These are phyloP conservation scores for Lentinus brumalis DNA, from an alignment of 768 basidiomycete species.

Conservation along the genomic window DNA sequence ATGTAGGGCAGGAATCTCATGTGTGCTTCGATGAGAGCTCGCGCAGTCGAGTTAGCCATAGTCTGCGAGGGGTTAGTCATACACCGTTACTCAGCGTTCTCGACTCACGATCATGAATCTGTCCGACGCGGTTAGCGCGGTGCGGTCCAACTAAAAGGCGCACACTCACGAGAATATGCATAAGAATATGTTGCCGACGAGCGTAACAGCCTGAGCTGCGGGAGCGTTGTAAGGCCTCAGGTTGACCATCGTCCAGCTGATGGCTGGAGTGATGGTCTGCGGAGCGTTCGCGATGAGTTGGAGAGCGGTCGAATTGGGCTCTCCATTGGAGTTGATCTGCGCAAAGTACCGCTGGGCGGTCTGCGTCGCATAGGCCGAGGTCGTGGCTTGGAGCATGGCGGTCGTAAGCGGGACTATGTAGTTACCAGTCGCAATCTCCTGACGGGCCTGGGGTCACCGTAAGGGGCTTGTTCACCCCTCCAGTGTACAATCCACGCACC, in stretches of 20 bases:
- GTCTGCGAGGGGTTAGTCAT: slow-evolving; percentile 22
- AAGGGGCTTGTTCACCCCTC: not conserved
- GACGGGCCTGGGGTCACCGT: slow-evolving; percentile 29
- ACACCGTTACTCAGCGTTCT: not conserved
- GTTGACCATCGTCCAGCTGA: slow-evolving; percentile 39
- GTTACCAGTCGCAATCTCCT: slow-evolving; percentile 42
- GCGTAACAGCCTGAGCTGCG: slow-evolving; percentile 43
- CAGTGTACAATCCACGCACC: slow-evolving; percentile 19
- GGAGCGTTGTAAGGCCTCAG: slow-evolving; percentile 41
- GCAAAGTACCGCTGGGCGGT: slow-evolving; percentile 28
- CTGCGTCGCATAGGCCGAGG: slow-evolving; percentile 25
- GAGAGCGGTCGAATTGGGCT: slow-evolving; percentile 42
- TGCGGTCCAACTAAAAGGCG: slow-evolving; percentile 13
- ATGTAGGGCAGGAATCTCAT: slow-evolving; percentile 38
- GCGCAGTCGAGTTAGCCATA: slow-evolving; percentile 34
- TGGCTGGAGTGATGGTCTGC: slow-evolving; percentile 36
- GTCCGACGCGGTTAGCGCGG: not conserved
- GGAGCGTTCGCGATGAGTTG: slow-evolving; percentile 41
- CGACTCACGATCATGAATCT: slow-evolving; percentile 30
- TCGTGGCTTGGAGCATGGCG: slow-evolving; percentile 26
- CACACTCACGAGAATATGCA: slow-evolving; percentile 31
- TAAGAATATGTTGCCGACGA: slow-evolving; percentile 43
- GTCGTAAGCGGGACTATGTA: slow-evolving; percentile 41
- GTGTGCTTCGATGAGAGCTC: slow-evolving; percentile 38
- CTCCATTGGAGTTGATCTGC: slow-evolving; percentile 27